Evolutionary conservation across 495 filamentous ascomycete species (phyloP), one percentile per base, ranked within the genome.

Genomic region (Daldinia loculata): DNA sequence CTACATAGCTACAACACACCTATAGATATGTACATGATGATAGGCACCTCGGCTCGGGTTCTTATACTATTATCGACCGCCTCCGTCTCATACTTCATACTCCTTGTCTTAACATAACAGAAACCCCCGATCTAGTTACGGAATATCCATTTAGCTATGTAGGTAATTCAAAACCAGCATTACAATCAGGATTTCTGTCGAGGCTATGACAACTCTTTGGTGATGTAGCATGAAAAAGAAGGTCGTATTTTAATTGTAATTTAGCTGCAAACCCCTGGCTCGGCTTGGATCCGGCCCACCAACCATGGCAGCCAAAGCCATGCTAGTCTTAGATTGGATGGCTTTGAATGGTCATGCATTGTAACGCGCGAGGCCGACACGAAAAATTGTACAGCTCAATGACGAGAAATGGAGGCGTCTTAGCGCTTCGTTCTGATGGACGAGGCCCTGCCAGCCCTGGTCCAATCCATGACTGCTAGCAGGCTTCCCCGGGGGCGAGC

Each of bases 401-500:
- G 70, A 65, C 65, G 65, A 67, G 70, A 56, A 52, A 68, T 72
- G 56, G 70, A 72, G 59, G 43, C 38, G 60, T 61, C 70, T 62
- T 69, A 64, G 70, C 65, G 61, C 70, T 61, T 56, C 62, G n/a
- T 22, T 36, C 56, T 56, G 48, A 45, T 56, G 56, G 55, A 57
- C 55, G 26, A 36, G 30, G 27, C 53, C 30, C 53, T 53, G 4
- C 26, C 38, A 27, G 56, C 63, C 63, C 60, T 61, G 51, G 62
- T 57, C 51, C 22, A 48, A 57, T 62, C 56, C 56, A 63, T 12
- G 66, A 56, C 61, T 62, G 36, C 56, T 43, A 52, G 41, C 65
- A 72, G 66, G 70, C 70, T 69, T 73, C 70, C 70, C 70, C 70
- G 66, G 61, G 70, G 61, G 62, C 70, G 61, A 65, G 62, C 66